Evolutionary conservation across 495 filamentous ascomycete species (phyloP), one percentile per base, ranked within the genome.

Genomic region (Xylaria scruposa): DNA sequence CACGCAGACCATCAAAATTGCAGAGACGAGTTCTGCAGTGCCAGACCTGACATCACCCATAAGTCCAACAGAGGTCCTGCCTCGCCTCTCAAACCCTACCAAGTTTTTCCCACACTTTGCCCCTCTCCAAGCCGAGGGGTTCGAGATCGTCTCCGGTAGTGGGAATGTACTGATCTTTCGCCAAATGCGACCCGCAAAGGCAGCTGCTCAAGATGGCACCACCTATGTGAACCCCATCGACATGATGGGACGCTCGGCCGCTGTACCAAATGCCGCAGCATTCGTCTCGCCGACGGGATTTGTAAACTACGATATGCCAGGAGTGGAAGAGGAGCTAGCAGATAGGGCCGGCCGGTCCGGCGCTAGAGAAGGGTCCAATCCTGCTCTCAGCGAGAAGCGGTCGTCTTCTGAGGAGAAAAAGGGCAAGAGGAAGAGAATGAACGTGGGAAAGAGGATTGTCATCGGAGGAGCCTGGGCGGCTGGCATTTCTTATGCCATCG

Each of bases 151-250:
- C 12, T 90, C 90, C 4, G 91, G 91, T 8, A 85, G 87, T 68
- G 88, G 86, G 6, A 88, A 95, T 76, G 85, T 95, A 9, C 85
- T 95, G 21, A 88, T 96, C 0, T 94, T 95, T 75, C 88, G 88
- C 69, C 91, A 93, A 75, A 79, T 86, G 15, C 78, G 82, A 19
- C 63, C 69, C 5, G 26, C 51, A 17, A 81, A 81, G 12, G 66
- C 72, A 36, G 65, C 63, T 21, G n/a, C 68, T 1, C 44, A 75
- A n/a, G 69, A 73, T 13, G 66, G 73, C 17, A 70, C 47, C 5
- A 31, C 76, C 3, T 70, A 71, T 7, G 77, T 86, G 46, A 89
- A 90, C 70, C 88, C 87, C 0, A 87, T 90, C 70, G 87, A 90
- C 73, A 86, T 87, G 76, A 88, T 85, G 70, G 83, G 85, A 72